A percentile compares a stretch with the other conserved stretches of the same genome.
Conservation (phyloP, 1,139 yeast species). For the Nakaseomyces glabratus region DNA sequence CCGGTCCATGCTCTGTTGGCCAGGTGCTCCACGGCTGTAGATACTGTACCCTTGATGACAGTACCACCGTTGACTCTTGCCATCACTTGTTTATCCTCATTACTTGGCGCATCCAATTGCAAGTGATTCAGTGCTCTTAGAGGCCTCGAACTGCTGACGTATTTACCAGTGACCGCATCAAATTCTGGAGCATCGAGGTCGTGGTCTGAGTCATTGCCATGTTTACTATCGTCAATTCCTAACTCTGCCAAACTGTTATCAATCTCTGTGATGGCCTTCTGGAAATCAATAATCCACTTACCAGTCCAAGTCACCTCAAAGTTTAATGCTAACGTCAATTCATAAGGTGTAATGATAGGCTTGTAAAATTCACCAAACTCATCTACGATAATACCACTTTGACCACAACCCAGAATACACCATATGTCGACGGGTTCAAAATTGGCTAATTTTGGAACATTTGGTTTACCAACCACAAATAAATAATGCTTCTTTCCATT, state of each 20-base stretch:
- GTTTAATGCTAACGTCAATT: slow-evolving; percentile 67
- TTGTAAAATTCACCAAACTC: slow-evolving; percentile 70
- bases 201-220: slow-evolving; percentile 26
- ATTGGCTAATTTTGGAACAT: slow-evolving; percentile 91
- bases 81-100: slow-evolving; percentile 39
- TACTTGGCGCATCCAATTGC: slow-evolving; percentile 37
- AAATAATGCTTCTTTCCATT: slow-evolving; percentile 89
- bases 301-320: slow-evolving; percentile 83
- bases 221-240: slow-evolving; percentile 24
- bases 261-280: slow-evolving; percentile 32
- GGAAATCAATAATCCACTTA: slow-evolving; percentile 80
- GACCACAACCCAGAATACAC: slow-evolving; percentile 92
- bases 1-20: slow-evolving; percentile 83
- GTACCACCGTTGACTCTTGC: slow-evolving; percentile 40
- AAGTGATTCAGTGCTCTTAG: slow-evolving; percentile 58
- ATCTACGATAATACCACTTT: slow-evolving; percentile 83
- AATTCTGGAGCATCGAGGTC: slow-evolving; percentile 74
- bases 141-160: slow-evolving; percentile 62
- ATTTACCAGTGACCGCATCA: slow-evolving; percentile 79
- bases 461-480: slow-evolving; percentile 97
- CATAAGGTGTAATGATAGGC: slow-evolving; percentile 92
- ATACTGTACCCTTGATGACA: slow-evolving; percentile 67
- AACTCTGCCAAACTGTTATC: slow-evolving; percentile 24
- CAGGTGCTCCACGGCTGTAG: slow-evolving; percentile 76
- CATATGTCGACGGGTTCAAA: slow-evolving; percentile 87